Evolutionary conservation across 1,284 basidiomycete species (phyloP), one percentile per base, ranked within the genome.

Genomic region (Naganishia albida): DNA sequence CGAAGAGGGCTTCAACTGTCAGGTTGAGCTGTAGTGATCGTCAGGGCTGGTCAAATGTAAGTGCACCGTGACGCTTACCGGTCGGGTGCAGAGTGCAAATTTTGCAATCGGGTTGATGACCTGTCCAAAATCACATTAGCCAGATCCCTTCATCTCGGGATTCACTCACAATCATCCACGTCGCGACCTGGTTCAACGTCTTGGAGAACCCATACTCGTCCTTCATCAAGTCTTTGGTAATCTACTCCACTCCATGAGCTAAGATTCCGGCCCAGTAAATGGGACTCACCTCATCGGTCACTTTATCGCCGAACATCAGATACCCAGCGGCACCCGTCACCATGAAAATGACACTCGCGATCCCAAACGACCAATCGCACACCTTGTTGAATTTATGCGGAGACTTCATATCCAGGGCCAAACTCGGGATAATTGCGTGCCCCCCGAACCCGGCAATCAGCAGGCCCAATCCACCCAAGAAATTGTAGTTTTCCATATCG

Each of bases 401-500:
- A 71, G 93, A 86, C 60, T 82, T 80, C 93, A 98, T 97, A 77
- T 98, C 94, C 70, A 87, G 83, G 13, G 90, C 91, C 16, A 98
- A 78, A 10, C 89, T 91, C 7, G 94, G 94, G 56, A 97, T 89
- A 42, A 95, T 91, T 13, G 92, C 90, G 76, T 98, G 94, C 0
- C 93, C 93, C 6, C 92, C 88, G 72, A 97, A 95, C 84, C 94
- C 93, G n/a, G 91, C 91, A 88, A 98, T 93, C 75, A 97, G 88
- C 64, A 98, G 81, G 2, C 94, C 94, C 2, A 97, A 77, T 67
- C 87, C 69, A 73, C 77, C 69, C 26, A 78, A 67, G 71, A 75
- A 77, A 66, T 86, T 76, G 75, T 84, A 66, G 77, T 78, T 71
- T 74, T 82, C 62, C 80, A 79, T 80, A 51, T 85, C 82, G 30